Conservation (phyloP, 2,329 filamentous ascomycete genomes). For the Microdochium trichocladiopsis region DNA sequence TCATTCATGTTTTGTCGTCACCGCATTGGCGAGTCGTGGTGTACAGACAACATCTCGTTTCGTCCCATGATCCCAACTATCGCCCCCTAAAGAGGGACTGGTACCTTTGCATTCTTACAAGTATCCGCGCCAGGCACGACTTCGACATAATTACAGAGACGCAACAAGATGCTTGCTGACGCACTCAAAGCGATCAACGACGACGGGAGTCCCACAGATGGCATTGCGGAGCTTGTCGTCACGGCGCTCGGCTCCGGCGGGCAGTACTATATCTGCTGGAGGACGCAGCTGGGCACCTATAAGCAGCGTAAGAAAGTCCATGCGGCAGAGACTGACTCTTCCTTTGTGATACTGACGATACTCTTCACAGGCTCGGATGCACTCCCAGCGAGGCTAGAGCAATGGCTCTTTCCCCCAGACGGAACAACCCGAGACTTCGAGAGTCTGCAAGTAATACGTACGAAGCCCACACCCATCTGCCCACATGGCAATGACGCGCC, state of each 20-base stretch:
- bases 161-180: slow-evolving; percentile 19
- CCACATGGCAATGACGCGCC: no score
- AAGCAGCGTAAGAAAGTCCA: slow-evolving; percentile 14
- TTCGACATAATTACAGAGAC: no score
- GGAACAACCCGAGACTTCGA: slow-evolving; percentile 19
- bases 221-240: slow-evolving; percentile 20
- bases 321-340: neutral
- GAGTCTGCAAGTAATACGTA: slow-evolving; percentile 18
- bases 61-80: neutral
- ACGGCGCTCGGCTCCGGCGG: slow-evolving; percentile 20
- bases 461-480: no score
- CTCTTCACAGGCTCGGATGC: slow-evolving; percentile 17
- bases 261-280: slow-evolving; percentile 23
- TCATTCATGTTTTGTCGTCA: no score
- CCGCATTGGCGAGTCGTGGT: no score
- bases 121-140: no score
- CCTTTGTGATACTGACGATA: neutral
- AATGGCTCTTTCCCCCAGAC: slow-evolving; percentile 20
- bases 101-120: no score
- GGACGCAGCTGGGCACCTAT: slow-evolving; percentile 16
- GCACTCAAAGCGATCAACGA: slow-evolving; percentile 13
- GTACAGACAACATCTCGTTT: no score
- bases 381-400: slow-evolving; percentile 13
- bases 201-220: slow-evolving; percentile 13
- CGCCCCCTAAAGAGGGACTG: no score